Evolutionary conservation across 176 grass and related monocot genomes (phyloP), one percentile per base, ranked within the genome.

Genomic region (Coix lacrymajobi): DNA sequence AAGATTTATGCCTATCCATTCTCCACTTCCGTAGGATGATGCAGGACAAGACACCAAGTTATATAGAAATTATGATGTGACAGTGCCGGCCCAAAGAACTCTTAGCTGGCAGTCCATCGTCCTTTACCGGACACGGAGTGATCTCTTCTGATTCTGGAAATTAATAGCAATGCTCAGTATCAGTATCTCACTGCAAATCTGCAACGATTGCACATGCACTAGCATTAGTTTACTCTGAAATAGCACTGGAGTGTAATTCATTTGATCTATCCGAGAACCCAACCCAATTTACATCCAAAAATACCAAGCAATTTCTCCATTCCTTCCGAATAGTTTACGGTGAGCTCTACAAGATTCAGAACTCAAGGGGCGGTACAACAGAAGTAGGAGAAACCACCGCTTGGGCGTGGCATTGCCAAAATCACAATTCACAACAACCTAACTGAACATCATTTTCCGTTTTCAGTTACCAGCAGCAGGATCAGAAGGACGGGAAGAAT

Each of bases 401-500:
- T 8, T 45, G 64, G 57, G 31, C 13, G 15, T 65, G 64, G 45
- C 63, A 38, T 71, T n/a, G 78, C 77, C 43, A 45, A 11, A 85
- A 72, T 33, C 49, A 82, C 17, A 61, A 12, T 33, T 63, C 61
- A 36, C 71, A 81, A 63, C 5, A 31, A 46, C 54, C 64, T 81
- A 77, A 82, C 44, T 12, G 0, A 58, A 65, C 84, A 76, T 5
- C 34, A 29, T 57, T 77, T 7, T 69, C 1, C 0, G 15, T 7
- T 62, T 33, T 29, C 39, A 46, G n/a, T 38, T 51, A 69, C 12
- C 30, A 45, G 34, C 28, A 82, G 49, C 30, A 58, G 25, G 20
- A 80, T 94, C 86, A 98, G 69, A 91, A 87, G 11, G 95, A 91
- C 3, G 95, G 92, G 79, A 98, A 98, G 90, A 94, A 98, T 49